Base-by-base conservation (phyloP, 202 grass and related monocot species). In the Schoenoplectus triqueter region DNA sequence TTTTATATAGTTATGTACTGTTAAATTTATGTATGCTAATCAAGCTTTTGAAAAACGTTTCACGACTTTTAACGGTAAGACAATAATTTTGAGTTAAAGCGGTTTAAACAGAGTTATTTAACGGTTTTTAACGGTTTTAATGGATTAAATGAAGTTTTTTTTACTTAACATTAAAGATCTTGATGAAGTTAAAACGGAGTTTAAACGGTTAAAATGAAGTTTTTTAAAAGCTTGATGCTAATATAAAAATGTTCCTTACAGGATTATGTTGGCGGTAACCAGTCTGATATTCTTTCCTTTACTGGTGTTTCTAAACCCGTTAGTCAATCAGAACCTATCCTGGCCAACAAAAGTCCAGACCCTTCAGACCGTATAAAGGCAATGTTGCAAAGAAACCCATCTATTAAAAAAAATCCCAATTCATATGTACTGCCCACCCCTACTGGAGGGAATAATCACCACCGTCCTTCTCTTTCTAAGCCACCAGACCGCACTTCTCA, bases 361-460 rank as follows among this genome's bases (percentile, higher is more conserved):
- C 41, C 89, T 64, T 88, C 85, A 80, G 91, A 98, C 22, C 88
- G 79, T 60, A 84, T 89, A 89, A 92, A 92, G 75, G 90, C 83
- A 57, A 55, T 95, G 52, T 79, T 83, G 59, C 91, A 83, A 57
- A 83, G 64, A 44, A 83, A 48, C 4, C 65, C 87, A 73, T 98
- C 91, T 76, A 76, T 85, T 57, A 94, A 91, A 22, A 93, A 84
- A 85, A 98, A 90, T 84, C 78, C 89, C 40, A 87, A 93, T 81
- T 92, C 93, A 46, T 99, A 99, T 73, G 90, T 89, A 82, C 92
- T 96, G 19, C 93, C 96, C 76, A 96, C 91, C 48, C 96, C 96
- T 51, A 84, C 84, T 72, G 90, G 92, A 83, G 88, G 70, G n/a
- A 70, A 59, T 50, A 52, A 10, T 41, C 81, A 57, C 6, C 63